These are phyloP conservation scores for Lasiodiplodia citricola DNA, from an alignment of 2,329 filamentous ascomycete species.

Conservation along the genomic window DNA sequence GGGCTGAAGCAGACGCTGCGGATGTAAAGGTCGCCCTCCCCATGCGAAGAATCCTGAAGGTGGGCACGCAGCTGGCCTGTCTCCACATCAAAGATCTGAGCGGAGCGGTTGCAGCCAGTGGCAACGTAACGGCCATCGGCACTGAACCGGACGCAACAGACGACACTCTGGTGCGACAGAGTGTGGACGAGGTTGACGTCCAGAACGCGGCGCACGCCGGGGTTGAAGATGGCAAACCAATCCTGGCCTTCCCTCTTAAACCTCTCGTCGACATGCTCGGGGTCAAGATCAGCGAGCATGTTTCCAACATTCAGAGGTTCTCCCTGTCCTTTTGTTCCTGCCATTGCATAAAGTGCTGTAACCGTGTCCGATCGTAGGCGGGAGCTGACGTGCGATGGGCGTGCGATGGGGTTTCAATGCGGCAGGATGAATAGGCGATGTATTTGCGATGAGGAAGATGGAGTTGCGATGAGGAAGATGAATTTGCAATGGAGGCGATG, in stretches of 20 bases:
- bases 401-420: conserved; percentile 34
- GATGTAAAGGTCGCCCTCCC: conserved; percentile 92
- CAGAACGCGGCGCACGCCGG: conserved; percentile 81
- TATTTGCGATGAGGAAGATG: too few species aligned
- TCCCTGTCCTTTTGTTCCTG: conserved; percentile 79
- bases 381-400: conserved; percentile 75
- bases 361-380: conserved; percentile 84
- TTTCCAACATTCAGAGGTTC: conserved; percentile 71
- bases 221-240: conserved; percentile 98
- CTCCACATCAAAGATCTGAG: conserved; percentile 96
- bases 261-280: conserved; percentile 81
- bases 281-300: conserved; percentile 82
- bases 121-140: conserved; percentile 94
- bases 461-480: too few species aligned
- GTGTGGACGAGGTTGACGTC: conserved; percentile 96
- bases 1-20: conserved; percentile 98
- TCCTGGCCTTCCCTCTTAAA: conserved; percentile 89
- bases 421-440: too few species aligned
- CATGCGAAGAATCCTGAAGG: conserved; percentile 85
- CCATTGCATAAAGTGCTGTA: conserved; percentile 95
- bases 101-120: conserved; percentile 96
- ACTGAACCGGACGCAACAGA: conserved; percentile 97
- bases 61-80: conserved; percentile 87
- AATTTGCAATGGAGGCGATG: too few species aligned
- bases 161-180: conserved; percentile 90